Evolutionary conservation across 306 rosid species (phyloP).

Genomic region (Biancaea sappan): DNA sequence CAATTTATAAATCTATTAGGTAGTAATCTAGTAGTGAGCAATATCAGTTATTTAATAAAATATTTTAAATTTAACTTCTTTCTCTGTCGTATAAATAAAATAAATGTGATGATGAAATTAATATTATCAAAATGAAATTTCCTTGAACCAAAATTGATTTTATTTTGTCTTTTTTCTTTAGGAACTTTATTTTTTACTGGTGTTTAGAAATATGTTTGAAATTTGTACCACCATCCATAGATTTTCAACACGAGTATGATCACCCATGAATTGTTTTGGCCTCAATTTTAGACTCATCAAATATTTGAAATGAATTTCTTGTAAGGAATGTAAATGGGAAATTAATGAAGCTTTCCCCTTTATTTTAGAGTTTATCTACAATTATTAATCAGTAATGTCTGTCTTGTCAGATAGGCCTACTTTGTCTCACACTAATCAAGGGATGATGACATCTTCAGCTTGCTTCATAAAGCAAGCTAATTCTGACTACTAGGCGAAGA

Average conservation of each 20-base stretch:
- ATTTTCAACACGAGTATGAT: constrained; percentile 25
- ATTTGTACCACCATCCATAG: constrained; percentile 23
- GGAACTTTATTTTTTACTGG: neutral
- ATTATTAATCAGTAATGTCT: constrained; percentile 19
- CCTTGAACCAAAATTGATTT: neutral
- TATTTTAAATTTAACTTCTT: too few relatives aligned
- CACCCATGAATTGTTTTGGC: constrained; percentile 19
- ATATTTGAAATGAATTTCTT: constrained; percentile 12
- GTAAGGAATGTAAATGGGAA: neutral
- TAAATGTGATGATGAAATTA: constrained; percentile 10
- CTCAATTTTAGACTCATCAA: constrained; percentile 23
- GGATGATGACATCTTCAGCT: constrained; percentile 33
- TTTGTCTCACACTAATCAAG: constrained; percentile 31
- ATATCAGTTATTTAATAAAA: too few relatives aligned
- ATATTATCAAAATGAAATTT: neutral
- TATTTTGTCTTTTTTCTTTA: too few relatives aligned
- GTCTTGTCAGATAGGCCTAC: constrained; percentile 7
- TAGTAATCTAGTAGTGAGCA: too few relatives aligned
- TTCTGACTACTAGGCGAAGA: neutral
- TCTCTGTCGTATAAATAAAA: too few relatives aligned
- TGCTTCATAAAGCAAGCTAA: constrained; percentile 34
- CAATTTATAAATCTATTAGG: too few relatives aligned
- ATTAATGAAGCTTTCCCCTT: neutral
- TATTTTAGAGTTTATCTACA: neutral
- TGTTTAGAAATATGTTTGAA: neutral